These are phyloP conservation scores for Irpex rosettiformis DNA, from an alignment of 1,284 basidiomycete genomes.

Conservation along the genomic window DNA sequence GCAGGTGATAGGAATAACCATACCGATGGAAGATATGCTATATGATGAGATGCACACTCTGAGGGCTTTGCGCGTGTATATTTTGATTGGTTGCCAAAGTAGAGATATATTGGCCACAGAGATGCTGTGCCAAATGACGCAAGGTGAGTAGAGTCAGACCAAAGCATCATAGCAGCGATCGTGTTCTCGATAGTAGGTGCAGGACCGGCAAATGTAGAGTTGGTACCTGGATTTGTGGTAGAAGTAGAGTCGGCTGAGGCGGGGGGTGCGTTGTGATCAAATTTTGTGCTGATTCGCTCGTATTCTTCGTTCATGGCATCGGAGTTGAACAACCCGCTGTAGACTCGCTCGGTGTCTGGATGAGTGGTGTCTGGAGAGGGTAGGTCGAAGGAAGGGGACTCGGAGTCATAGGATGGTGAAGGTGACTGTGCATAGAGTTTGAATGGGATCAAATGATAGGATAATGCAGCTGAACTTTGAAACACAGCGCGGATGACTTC, in stretches of 20 bases:
- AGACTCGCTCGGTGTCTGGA: conserved; percentile 10
- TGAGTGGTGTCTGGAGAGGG: neutral
- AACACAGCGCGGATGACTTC: conserved; percentile 8
- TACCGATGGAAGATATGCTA: conserved; percentile 31
- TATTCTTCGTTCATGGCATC: conserved; percentile 18
- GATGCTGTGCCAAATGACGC: neutral
- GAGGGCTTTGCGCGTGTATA: neutral
- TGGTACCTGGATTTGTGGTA: neutral
- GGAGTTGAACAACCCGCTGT: conserved; percentile 18
- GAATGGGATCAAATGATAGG: neutral
- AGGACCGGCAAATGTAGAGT: neutral
- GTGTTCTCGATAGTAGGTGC: conserved; percentile 11
- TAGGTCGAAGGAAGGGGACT: neutral
- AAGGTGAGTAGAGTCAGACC: neutral
- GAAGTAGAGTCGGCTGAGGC: no score
- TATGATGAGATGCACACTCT: conserved; percentile 27
- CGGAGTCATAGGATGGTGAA: neutral
- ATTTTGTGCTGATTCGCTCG: neutral
- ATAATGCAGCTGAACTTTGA: neutral
- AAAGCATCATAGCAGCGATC: neutral
- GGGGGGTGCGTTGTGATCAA: neutral
- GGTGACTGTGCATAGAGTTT: neutral
- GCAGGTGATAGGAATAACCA: conserved; percentile 9
- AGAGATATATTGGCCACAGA: neutral
- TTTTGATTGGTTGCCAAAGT: neutral